Evolutionary conservation across 192 early-diverging fungal species (phyloP), one percentile per base, ranked within the genome.

Genomic region (Mortierella hygrophila): DNA sequence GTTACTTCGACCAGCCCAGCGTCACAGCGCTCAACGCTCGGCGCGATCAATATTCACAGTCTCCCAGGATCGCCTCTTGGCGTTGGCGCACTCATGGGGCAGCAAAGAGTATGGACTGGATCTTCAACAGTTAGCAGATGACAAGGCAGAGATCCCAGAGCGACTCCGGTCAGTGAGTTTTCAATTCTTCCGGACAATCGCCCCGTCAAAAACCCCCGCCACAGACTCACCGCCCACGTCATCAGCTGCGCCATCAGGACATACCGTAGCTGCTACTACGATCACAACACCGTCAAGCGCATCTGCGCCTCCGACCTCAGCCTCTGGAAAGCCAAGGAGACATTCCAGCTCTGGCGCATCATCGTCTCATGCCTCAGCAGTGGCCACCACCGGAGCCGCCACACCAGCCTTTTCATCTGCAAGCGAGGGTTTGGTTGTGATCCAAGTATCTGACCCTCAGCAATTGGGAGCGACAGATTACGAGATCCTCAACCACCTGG

Each of bases 1-100:
- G 32, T 87, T 99, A 41, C 83, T 97, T n/a, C 92, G 96, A 70
- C 96, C 97, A 4, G 96, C 96, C 29, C 97, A 98, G 88, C 93
- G 97, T n/a, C 92, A 96, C 76, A 95, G 94, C 75, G 95, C 93
- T 77, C 97, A 98, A 79, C 92, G 95, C 80, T 92, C 89, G 65
- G 90, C 85, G 70, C 92, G 84, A 75, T 92, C 88, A 79, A 92
- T 88, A 80, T 91, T 94, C 80, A 88, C 80, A 42, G 83, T 89
- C 42, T 92, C 91, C 23, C 91, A 93, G 54, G 93, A 95, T 15
- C 80, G 89, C 54, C 89, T 94, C 37, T 74, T 90, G 29, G 90
- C 90, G 49, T 77, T 96, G 13, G 94, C 93, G 37, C 92, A 91
- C 49, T 90, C 90, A 35, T 97, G 93, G 94, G 90, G 90, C 23